phyloP scores from a whole-genome alignment of 768 basidiomycete species.

The Panellus pusillus region DNA sequence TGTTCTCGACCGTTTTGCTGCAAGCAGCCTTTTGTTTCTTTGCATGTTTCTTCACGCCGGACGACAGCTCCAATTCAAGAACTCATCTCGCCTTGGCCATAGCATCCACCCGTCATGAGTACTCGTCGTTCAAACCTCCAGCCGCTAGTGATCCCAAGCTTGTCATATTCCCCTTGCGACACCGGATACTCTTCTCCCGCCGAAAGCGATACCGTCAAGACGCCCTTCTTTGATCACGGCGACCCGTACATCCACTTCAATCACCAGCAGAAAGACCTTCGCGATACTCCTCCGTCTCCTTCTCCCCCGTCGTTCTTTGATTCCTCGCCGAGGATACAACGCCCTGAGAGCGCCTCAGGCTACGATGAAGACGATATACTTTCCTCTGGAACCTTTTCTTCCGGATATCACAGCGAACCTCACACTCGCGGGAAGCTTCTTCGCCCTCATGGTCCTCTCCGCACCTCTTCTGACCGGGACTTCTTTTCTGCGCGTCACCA shows the following conservation, averaged over 20 bases:
- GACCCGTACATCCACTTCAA: slow-evolving; percentile 26
- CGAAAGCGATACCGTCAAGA: slow-evolving; percentile 43
- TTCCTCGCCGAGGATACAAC: slow-evolving; percentile 11
- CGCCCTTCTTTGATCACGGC: slow-evolving; percentile 36
- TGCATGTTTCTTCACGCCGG: slow-evolving; percentile 18
- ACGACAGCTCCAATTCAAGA: slow-evolving; percentile 12
- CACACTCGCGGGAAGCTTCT: slow-evolving; percentile 1
- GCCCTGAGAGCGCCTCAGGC: slow-evolving; percentile 4
- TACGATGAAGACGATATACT: slow-evolving; percentile 6
- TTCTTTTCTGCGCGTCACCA: not conserved
- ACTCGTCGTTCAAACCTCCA: slow-evolving; percentile 23
- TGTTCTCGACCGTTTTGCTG: slow-evolving; percentile 1
- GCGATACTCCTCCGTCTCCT: slow-evolving; percentile 10
- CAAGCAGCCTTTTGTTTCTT: not conserved
- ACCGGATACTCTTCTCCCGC: slow-evolving; percentile 36
- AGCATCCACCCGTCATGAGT: slow-evolving; percentile 17
- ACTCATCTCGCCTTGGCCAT: slow-evolving; percentile 5
- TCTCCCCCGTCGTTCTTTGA: slow-evolving; percentile 11
- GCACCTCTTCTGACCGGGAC: slow-evolving; percentile 13
- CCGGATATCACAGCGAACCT: slow-evolving; percentile 17
- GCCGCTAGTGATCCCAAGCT: slow-evolving; percentile 27
- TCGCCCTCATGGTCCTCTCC: not conserved
- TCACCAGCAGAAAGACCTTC: slow-evolving; percentile 11
- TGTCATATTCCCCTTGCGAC: slow-evolving; percentile 32
- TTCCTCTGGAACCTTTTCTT: slow-evolving; percentile 10